A percentile compares a stretch with the other conserved stretches of the same genome.
These are phyloP conservation scores for Apiospora pterosperma DNA, from an alignment of 2,329 filamentous ascomycete species.

Conservation along the genomic window DNA sequence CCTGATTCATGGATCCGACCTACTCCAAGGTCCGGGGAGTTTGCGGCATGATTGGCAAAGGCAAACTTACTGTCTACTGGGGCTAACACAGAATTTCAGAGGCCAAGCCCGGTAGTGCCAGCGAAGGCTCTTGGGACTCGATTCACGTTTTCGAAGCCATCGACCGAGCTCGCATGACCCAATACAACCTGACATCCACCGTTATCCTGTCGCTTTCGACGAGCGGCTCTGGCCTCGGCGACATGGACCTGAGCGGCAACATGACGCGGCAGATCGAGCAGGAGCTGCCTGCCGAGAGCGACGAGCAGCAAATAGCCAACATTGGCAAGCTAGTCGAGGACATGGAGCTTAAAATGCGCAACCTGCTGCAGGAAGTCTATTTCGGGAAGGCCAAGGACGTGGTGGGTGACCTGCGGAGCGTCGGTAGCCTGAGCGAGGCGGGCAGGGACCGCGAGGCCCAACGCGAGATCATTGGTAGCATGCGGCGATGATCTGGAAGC, in stretches of 20 bases:
- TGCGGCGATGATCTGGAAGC: slow-evolving; percentile 18
- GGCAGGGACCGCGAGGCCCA: slow-evolving; percentile 83
- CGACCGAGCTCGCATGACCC: slow-evolving; percentile 84
- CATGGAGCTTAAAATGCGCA: slow-evolving; percentile 99
- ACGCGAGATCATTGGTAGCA: slow-evolving; percentile 76
- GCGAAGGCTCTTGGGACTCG: slow-evolving; percentile 88
- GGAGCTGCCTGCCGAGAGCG: slow-evolving; percentile 83
- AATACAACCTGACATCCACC: slow-evolving; percentile 97
- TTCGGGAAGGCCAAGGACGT: slow-evolving; percentile 99
- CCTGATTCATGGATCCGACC: not conserved
- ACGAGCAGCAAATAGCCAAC: slow-evolving; percentile 92
- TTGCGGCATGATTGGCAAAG: not conserved
- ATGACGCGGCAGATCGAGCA: slow-evolving; percentile 96
- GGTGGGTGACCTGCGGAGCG: slow-evolving; percentile 88
- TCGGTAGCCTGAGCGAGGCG: slow-evolving; percentile 78
- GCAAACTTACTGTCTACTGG: not conserved
- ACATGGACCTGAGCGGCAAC: slow-evolving; percentile 91
- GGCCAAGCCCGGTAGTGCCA: slow-evolving; percentile 61
- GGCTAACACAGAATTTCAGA: slow-evolving; percentile 38
- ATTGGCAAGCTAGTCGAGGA: slow-evolving; percentile 93
- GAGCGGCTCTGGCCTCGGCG: slow-evolving; percentile 60
- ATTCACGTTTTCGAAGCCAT: slow-evolving; percentile 98
- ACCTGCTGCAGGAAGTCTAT: slow-evolving; percentile 96
- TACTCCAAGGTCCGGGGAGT: not conserved
- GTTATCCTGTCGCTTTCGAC: slow-evolving; percentile 87